Percentiles rank a stretch among this genome's conserved stretches.
Evolutionary conservation across 2,329 filamentous ascomycete species (phyloP).

Genomic region (Beauveria bassiana): DNA sequence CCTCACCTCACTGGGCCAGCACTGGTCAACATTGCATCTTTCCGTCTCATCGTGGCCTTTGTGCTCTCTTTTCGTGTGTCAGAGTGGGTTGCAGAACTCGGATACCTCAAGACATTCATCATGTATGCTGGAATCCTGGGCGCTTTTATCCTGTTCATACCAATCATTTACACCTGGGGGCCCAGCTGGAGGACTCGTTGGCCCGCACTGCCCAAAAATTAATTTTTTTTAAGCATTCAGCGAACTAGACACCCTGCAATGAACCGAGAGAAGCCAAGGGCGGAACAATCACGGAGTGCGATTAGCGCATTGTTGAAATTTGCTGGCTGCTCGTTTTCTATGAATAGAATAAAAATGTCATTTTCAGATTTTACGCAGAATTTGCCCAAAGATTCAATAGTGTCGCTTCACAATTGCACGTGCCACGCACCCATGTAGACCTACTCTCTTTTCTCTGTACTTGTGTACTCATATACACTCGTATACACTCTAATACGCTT

Average conservation of each 20-base stretch:
- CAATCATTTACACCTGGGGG: slow-evolving; percentile 19
- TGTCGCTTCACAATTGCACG: no score
- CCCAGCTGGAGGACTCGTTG: background rate
- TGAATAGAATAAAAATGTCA: background rate
- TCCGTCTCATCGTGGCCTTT: slow-evolving; percentile 23
- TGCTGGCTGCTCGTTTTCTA: background rate
- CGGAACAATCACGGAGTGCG: no score
- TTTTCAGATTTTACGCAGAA: background rate
- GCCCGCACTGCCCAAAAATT: background rate
- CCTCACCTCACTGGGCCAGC: slow-evolving; percentile 21
- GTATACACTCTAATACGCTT: no score
- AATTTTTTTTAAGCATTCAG: background rate
- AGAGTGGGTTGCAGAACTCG: slow-evolving; percentile 20
- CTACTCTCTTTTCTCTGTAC: no score
- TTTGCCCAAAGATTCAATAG: no score
- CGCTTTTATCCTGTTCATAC: slow-evolving; percentile 22
- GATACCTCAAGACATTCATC: slow-evolving; percentile 20
- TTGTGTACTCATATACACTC: no score
- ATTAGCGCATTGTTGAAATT: background rate
- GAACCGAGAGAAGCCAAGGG: background rate
- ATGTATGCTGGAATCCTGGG: slow-evolving; percentile 26
- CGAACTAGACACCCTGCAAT: background rate
- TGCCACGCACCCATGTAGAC: no score
- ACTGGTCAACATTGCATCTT: slow-evolving; percentile 25
- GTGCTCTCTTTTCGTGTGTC: slow-evolving; percentile 22